phyloP scores from a whole-genome alignment of 2,329 filamentous ascomycete species.

The Moelleriella libera region DNA sequence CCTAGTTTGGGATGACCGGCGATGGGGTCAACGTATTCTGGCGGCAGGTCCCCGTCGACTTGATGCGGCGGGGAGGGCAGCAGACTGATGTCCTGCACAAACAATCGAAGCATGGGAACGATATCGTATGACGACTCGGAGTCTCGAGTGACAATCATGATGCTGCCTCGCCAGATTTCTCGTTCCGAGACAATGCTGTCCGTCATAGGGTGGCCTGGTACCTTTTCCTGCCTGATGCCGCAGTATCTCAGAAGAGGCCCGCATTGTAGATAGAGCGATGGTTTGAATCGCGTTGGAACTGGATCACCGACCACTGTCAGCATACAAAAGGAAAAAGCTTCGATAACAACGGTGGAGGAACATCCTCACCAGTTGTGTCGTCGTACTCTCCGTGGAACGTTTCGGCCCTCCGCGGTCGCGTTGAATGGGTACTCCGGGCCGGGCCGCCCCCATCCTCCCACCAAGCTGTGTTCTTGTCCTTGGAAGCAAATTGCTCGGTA shows the following conservation, averaged over 20 bases:
- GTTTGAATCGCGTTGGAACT: slow-evolving; percentile 63
- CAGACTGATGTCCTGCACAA: slow-evolving; percentile 73
- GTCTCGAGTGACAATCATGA: slow-evolving; percentile 93
- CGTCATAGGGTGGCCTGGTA: slow-evolving; percentile 15
- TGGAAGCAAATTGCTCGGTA: slow-evolving; percentile 17
- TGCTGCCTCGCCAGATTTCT: slow-evolving; percentile 82
- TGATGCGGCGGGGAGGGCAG: slow-evolving; percentile 64
- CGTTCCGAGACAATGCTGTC: slow-evolving; percentile 30
- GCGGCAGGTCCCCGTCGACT: slow-evolving; percentile 50
- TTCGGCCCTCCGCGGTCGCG: slow-evolving; percentile 40
- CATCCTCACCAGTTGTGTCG: slow-evolving; percentile 38
- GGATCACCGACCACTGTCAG: background rate
- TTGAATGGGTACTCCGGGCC: slow-evolving; percentile 29
- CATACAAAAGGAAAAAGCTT: background rate
- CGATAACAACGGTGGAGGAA: background rate
- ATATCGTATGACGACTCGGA: slow-evolving; percentile 69
- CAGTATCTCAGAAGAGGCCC: slow-evolving; percentile 84
- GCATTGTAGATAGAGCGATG: slow-evolving; percentile 72
- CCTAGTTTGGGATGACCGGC: slow-evolving; percentile 79
- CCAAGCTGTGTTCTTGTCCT: slow-evolving; percentile 50
- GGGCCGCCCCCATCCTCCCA: slow-evolving; percentile 52
- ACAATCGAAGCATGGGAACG: slow-evolving; percentile 66
- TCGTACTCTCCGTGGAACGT: slow-evolving; percentile 56
- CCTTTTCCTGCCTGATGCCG: slow-evolving; percentile 57
- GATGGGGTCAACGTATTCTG: slow-evolving; percentile 79